A percentile compares a stretch with the other conserved stretches of the same genome.
Conservation (phyloP, 2,329 filamentous ascomycete species). For the Ramichloridium luteum region DNA sequence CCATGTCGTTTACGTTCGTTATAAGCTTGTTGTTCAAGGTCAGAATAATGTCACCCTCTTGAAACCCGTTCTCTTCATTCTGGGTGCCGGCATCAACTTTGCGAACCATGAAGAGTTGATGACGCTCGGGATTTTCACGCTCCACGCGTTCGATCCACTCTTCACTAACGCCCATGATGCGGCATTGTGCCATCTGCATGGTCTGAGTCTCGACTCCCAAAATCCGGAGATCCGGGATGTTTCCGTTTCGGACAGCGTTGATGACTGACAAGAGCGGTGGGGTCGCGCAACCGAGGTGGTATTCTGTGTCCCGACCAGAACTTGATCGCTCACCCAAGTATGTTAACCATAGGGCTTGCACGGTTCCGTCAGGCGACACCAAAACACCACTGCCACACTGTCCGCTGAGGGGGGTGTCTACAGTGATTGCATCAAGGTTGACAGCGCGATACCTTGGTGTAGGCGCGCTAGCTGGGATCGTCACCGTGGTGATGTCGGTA, state of each 20-base stretch:
- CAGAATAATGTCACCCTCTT: conserved; percentile 86
- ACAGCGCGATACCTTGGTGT: conserved; percentile 89
- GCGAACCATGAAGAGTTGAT: conserved; percentile 96
- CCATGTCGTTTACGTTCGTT: conserved; percentile 82
- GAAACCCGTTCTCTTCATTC: conserved; percentile 45
- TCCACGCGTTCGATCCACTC: conserved; percentile 91
- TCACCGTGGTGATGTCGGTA: conserved; percentile 93
- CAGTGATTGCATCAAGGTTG: conserved; percentile 92
- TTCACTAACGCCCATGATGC: conserved; percentile 92
- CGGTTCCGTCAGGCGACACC: conserved; percentile 76
- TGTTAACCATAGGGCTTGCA: conserved; percentile 91
- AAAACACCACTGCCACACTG: conserved; percentile 93
- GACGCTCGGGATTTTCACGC: conserved; percentile 74
- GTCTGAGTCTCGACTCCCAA: conserved; percentile 89
- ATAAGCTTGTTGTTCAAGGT: conserved; percentile 86
- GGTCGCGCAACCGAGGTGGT: conserved; percentile 84
- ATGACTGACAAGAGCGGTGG: conserved; percentile 83
- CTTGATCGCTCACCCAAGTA: conserved; percentile 83
- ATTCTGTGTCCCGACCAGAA: conserved; percentile 82
- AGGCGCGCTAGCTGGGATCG: conserved; percentile 84
- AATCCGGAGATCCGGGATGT: conserved; percentile 72
- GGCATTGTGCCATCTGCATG: conserved; percentile 91
- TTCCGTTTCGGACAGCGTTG: conserved; percentile 67
- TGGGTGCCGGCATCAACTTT: conserved; percentile 51
- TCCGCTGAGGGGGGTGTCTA: conserved; percentile 81